phyloP scores from a whole-genome alignment of 768 basidiomycete species.

The Mycena albidolilacea region DNA sequence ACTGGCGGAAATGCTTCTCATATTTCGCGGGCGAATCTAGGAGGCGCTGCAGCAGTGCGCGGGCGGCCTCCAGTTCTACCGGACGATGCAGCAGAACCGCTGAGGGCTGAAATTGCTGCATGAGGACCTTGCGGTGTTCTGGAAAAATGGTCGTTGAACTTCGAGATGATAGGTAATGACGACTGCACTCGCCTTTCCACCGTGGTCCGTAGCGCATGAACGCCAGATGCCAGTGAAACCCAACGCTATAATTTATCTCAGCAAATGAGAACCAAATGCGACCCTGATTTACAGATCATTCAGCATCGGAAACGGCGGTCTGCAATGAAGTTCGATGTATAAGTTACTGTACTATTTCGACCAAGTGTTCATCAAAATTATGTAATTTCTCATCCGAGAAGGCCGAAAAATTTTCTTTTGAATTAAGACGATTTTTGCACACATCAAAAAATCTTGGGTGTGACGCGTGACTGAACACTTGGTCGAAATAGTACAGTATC shows the following conservation, averaged over 20 bases:
- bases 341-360: too few relatives aligned
- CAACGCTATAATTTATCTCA: not conserved
- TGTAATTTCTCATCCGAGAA: too few relatives aligned
- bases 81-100: conserved; percentile 26
- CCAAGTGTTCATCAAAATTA: too few relatives aligned
- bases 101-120: conserved; percentile 33
- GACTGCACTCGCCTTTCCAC: conserved; percentile 15
- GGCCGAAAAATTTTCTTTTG: too few relatives aligned
- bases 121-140: conserved; percentile 29
- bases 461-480: too few relatives aligned
- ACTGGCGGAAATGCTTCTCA: conserved; percentile 39
- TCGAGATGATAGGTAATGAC: not conserved
- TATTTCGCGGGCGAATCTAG: conserved; percentile 27
- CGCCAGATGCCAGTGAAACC: not conserved
- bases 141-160: too few relatives aligned
- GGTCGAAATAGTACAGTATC: too few relatives aligned
- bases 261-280: not conserved
- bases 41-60: conserved; percentile 25
- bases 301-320: conserved; percentile 8
- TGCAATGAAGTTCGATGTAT: not conserved
- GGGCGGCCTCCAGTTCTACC: conserved; percentile 21
- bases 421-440: too few relatives aligned
- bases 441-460: too few relatives aligned
- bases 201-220: conserved; percentile 16
- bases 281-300: not conserved